A percentile compares a stretch with the other conserved stretches of the same genome.
These are phyloP conservation scores for Gaultheria prostrata DNA, from an alignment of 148 eudicot genomes.

Conservation along the genomic window DNA sequence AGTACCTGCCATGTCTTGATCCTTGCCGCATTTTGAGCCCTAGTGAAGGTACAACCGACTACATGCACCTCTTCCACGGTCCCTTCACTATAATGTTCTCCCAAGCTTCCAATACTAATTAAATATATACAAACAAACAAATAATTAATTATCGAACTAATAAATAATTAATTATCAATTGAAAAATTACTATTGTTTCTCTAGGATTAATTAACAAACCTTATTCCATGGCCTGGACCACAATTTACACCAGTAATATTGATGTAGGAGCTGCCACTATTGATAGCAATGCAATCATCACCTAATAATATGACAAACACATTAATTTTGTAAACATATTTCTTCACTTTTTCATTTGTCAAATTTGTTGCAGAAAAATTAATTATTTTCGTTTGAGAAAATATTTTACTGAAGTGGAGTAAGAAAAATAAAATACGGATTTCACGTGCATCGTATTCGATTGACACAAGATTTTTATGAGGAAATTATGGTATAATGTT, in stretches of 20 bases:
- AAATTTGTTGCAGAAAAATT: neutral
- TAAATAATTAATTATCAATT: too few relatives aligned
- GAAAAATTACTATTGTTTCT: neutral
- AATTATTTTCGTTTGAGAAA: too few relatives aligned
- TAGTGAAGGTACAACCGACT: neutral
- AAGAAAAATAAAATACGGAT: too few relatives aligned
- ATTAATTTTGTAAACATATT: neutral
- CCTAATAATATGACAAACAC: neutral
- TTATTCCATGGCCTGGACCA: slow-evolving; percentile 11
- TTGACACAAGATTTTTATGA: too few relatives aligned
- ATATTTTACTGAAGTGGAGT: too few relatives aligned
- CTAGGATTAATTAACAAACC: neutral
- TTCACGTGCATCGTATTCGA: too few relatives aligned
- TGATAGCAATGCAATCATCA: slow-evolving; percentile 5
- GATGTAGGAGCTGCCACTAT: neutral
- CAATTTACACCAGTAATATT: neutral
- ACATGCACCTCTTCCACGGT: neutral
- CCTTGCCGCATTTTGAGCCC: slow-evolving; percentile 1
- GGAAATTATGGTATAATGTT: too few relatives aligned
- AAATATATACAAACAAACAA: neutral
- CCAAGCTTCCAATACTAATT: slow-evolving; percentile 7
- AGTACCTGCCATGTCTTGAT: slow-evolving; percentile 9
- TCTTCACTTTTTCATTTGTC: neutral
- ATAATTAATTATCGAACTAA: too few relatives aligned
- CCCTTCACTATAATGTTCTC: neutral